Conservation (phyloP, 371 early-diverging fungal species). For the Lichtheimia ornata region DNA sequence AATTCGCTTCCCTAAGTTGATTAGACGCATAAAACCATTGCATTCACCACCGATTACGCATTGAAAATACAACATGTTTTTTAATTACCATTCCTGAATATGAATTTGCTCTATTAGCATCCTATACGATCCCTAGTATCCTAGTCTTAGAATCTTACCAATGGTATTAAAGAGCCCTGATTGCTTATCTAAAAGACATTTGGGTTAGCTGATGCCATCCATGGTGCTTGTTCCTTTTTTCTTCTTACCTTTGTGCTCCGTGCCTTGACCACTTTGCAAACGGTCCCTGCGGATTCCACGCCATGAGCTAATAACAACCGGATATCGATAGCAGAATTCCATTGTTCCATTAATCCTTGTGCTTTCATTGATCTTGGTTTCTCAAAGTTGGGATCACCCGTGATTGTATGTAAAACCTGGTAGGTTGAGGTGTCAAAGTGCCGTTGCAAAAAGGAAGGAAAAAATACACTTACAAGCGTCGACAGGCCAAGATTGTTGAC, state of each 20-base stretch:
- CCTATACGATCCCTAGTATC: too few relatives aligned
- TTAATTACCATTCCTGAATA: too few relatives aligned
- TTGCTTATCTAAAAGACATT: too few relatives aligned
- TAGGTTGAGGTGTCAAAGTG: background rate
- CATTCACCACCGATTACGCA: background rate
- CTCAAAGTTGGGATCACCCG: background rate
- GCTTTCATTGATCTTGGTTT: background rate
- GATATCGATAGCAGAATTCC: background rate
- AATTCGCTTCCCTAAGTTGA: background rate
- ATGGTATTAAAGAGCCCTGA: too few relatives aligned
- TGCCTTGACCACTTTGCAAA: background rate
- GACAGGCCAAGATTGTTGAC: too few relatives aligned
- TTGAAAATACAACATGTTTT: too few relatives aligned
- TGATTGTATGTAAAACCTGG: background rate
- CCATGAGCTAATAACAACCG: background rate
- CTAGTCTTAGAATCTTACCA: too few relatives aligned
- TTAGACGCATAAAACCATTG: background rate
- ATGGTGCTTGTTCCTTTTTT: too few relatives aligned
- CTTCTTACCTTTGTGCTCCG: background rate
- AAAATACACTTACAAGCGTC: too few relatives aligned
- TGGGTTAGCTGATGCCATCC: too few relatives aligned
- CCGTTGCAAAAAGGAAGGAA: too few relatives aligned
- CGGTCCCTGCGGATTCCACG: background rate
- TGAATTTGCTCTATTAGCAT: too few relatives aligned
- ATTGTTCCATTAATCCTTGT: conserved; percentile 1